Conservation (phyloP, 306 rosid species). For the Pterocarpus macrocarpus region DNA sequence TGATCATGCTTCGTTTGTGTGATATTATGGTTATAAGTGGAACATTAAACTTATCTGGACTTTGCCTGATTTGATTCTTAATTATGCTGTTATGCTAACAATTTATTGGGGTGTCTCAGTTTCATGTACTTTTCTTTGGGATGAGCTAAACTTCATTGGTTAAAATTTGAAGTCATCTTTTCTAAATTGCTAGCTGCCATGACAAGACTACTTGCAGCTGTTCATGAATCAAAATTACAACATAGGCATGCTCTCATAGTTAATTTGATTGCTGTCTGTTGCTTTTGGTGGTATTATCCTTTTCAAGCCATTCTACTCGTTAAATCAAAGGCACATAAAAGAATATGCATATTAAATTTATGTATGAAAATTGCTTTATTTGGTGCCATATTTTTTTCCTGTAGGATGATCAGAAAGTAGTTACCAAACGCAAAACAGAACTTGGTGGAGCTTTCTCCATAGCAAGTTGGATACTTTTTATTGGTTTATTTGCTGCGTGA, state of each 20-base stretch:
- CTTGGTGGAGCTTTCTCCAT: conserved; percentile 97
- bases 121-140: neutral
- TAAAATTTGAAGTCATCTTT: conserved; percentile 20
- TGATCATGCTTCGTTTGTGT: too few relatives aligned
- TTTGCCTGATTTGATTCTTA: conserved; percentile 8
- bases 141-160: conserved; percentile 8
- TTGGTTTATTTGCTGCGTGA: conserved; percentile 94
- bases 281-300: conserved; percentile 21
- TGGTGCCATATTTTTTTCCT: conserved; percentile 38
- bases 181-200: conserved; percentile 18
- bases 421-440: conserved; percentile 96
- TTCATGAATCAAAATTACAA: conserved; percentile 28
- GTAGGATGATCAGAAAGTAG: conserved; percentile 90
- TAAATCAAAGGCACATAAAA: neutral
- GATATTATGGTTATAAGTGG: neutral
- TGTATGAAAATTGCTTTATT: conserved; percentile 41
- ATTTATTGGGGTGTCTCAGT: neutral
- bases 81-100: neutral
- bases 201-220: conserved; percentile 15
- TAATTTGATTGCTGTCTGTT: conserved; percentile 32
- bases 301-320: conserved; percentile 7
- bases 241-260: conserved; percentile 10
- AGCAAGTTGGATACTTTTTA: conserved; percentile 96
- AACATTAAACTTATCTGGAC: neutral
- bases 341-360: conserved; percentile 18